Evolutionary conservation across 345 rosid genomes (phyloP).

Genomic region (Dimocarpus longan): DNA sequence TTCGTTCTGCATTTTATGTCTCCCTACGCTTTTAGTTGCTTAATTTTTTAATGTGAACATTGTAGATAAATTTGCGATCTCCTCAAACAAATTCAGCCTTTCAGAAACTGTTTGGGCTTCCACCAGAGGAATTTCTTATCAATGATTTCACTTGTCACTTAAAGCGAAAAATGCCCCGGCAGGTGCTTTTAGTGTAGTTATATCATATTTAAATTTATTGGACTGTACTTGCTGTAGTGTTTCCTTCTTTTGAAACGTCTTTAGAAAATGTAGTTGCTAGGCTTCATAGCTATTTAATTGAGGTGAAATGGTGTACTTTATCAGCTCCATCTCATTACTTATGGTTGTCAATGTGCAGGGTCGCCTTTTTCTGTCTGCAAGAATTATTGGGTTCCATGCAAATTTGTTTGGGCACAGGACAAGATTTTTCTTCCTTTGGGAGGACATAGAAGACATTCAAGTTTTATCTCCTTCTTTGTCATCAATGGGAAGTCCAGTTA

Average conservation of each 20-base stretch:
- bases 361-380: conserved; percentile 87
- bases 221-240: conserved; percentile 1
- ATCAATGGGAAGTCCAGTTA: conserved; percentile 92
- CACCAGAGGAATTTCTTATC: conserved; percentile 95
- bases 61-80: conserved; percentile 89
- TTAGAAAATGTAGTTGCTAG: neutral
- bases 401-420: conserved; percentile 92
- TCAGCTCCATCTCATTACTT: conserved; percentile 15
- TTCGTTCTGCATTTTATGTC: neutral
- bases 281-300: neutral
- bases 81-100: conserved; percentile 97
- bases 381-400: conserved; percentile 90
- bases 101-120: conserved; percentile 94
- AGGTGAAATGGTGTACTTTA: conserved; percentile 2
- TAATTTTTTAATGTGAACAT: conserved; percentile 1
- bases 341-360: conserved; percentile 56
- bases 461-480: conserved; percentile 77
- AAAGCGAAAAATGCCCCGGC: conserved; percentile 88
- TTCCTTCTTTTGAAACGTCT: neutral
- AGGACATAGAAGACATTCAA: conserved; percentile 88
- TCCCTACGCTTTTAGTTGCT: conserved; percentile 9
- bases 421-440: conserved; percentile 96
- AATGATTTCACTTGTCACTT: conserved; percentile 98
- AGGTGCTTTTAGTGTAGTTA: conserved; percentile 49
- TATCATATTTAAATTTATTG: conserved; percentile 12